These are phyloP conservation scores for Albophoma yamanashiensis DNA, from an alignment of 2,329 filamentous ascomycete genomes.

Conservation along the genomic window DNA sequence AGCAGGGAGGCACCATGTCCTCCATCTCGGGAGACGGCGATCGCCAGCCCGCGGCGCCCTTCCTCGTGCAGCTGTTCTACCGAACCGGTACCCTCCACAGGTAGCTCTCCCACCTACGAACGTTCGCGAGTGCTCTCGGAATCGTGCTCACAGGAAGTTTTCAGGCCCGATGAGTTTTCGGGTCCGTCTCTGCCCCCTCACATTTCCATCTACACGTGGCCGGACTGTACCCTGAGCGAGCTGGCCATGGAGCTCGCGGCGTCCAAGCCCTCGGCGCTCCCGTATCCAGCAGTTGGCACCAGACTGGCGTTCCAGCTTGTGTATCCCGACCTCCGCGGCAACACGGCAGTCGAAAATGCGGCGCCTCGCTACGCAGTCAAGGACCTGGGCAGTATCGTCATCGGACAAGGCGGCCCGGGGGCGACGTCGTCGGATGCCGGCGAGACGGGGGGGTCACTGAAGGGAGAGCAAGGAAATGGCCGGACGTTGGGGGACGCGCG, in stretches of 20 bases:
- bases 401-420: constrained; percentile 48
- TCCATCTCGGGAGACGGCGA: constrained; percentile 33
- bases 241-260: constrained; percentile 66
- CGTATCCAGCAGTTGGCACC: constrained; percentile 66
- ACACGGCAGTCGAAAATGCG: constrained; percentile 13
- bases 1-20: constrained; percentile 9
- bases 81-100: constrained; percentile 61
- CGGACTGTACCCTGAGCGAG: constrained; percentile 68
- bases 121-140: neutral
- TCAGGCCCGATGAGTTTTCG: constrained; percentile 61
- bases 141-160: neutral
- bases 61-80: constrained; percentile 80
- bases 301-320: constrained; percentile 81
- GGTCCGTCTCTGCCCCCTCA: constrained; percentile 49
- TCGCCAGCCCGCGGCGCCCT: constrained; percentile 64
- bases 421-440: constrained; percentile 28
- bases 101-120: constrained; percentile 23
- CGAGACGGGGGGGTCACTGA: constrained; percentile 18
- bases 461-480: constrained; percentile 45
- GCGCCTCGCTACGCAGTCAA: constrained; percentile 58
- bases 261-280: constrained; percentile 55
- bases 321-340: constrained; percentile 58
- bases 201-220: constrained; percentile 80
- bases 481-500: constrained; percentile 68
- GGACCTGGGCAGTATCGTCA: constrained; percentile 72